Evolutionary conservation across 208 protist genomes (phyloP), one percentile per base, ranked within the genome.

Genomic region (Sergeia podlipaevii): DNA sequence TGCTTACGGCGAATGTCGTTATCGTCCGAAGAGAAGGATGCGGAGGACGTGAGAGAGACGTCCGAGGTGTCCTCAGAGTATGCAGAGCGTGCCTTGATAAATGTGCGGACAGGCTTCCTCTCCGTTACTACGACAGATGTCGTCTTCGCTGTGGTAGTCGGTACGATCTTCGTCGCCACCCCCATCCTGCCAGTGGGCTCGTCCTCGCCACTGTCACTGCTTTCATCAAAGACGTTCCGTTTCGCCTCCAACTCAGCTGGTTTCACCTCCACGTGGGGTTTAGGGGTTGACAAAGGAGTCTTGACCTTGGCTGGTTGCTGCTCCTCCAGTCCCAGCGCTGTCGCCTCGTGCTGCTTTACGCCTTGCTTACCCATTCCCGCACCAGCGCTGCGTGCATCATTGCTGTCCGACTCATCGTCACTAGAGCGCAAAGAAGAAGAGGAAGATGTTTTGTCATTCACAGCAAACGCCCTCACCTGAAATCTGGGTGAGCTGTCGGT

Each of bases 41-140:
- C 18, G 30, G 3, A 37, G 33, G 54, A 50, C 15, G 55, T 47
- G 5, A 36, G 37, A 4, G 51, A 39, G 20, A 23, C 50, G 61
- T 42, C 63, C 17, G 51, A 39, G 20, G 28, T 55, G 61, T 42
- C 63, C 17, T 63, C 27, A 30, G 63, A 70, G 24, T 52, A 70
- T 3, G 55, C 55, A 36, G 53, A 47, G 55, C 30, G 38, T 3
- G 45, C 32, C 46, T 51, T 53, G 1, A 5, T 44, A 13, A 10
- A 23, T n/a, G 32, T 18, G 13, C 13, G 6, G 24, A 23, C 28
- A 45, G 1, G 48, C 59, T 30, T 32, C n/a, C n/a, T 51, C 18
- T 47, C 34, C 28, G 46, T 3, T 13, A 29, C 34, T 24, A 6
- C 24, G n/a, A 46, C 26, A 1, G 45, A 33, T 21, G 36, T 39